phyloP scores from a whole-genome alignment of 768 basidiomycete species.

The Naganishia antarctica region DNA sequence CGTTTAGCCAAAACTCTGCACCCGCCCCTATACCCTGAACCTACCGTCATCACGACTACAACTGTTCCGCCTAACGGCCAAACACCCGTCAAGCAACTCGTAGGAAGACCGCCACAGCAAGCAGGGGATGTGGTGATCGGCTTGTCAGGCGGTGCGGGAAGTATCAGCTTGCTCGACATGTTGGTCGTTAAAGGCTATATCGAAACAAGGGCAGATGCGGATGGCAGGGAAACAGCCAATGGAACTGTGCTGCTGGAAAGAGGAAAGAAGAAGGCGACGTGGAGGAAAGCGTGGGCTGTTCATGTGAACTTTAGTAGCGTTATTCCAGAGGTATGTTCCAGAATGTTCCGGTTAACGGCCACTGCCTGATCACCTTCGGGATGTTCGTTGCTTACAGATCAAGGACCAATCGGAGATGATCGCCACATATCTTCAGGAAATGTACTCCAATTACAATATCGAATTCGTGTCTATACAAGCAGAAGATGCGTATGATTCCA shows the following conservation, averaged over 20 bases:
- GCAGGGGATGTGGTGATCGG: conserved; percentile 36
- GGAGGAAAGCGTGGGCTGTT: conserved; percentile 41
- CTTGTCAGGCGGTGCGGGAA: conserved; percentile 42
- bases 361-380: no score
- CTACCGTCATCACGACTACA: conserved; percentile 8
- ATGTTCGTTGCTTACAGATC: conserved; percentile 15
- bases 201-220: conserved; percentile 29
- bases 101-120: conserved; percentile 33
- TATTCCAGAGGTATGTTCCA: conserved; percentile 17
- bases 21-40: conserved; percentile 19
- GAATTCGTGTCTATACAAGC: conserved; percentile 36
- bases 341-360: no score
- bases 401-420: conserved; percentile 27
- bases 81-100: conserved; percentile 18
- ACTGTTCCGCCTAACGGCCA: conserved; percentile 8
- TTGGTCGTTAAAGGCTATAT: conserved; percentile 32
- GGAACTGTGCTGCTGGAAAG: conserved; percentile 28
- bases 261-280: conserved; percentile 32
- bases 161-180: conserved; percentile 40
- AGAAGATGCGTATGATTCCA: conserved; percentile 41
- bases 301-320: conserved; percentile 45
- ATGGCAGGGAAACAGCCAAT: conserved; percentile 1
- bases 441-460: conserved; percentile 20
- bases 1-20: conserved; percentile 31
- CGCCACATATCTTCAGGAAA: conserved; percentile 11